These are phyloP conservation scores for Nigrograna mackinnonii DNA, from an alignment of 2,329 filamentous ascomycete species.

Conservation along the genomic window DNA sequence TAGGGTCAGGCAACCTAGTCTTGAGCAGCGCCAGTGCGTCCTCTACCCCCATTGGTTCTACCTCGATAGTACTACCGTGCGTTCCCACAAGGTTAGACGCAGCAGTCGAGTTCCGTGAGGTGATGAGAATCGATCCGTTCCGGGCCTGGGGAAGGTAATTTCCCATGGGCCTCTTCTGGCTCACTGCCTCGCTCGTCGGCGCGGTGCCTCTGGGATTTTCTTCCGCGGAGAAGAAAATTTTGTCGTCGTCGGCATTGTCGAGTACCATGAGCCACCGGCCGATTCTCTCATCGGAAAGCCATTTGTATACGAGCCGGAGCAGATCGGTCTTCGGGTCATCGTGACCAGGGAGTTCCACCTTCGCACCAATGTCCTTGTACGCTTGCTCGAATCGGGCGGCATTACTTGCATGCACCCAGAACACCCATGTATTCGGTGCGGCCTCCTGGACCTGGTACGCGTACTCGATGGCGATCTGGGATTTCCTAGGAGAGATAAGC, in stretches of 20 bases:
- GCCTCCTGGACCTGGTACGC: constrained; percentile 16
- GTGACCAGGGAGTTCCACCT: constrained; percentile 19
- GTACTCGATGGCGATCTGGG: constrained; percentile 25
- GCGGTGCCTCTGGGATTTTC: not conserved
- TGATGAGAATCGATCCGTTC: constrained; percentile 11
- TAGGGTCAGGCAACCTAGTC: not conserved
- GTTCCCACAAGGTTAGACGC: constrained; percentile 12
- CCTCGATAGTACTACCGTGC: constrained; percentile 1
- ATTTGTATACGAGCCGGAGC: constrained; percentile 20
- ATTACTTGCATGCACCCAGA: constrained; percentile 32
- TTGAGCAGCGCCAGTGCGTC: constrained; percentile 9
- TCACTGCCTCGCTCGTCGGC: not conserved
- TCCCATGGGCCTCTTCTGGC: not conserved
- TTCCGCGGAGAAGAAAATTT: constrained; percentile 2
- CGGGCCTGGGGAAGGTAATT: constrained; percentile 4
- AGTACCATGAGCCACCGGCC: constrained; percentile 33
- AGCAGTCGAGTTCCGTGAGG: constrained; percentile 10
- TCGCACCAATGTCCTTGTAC: constrained; percentile 27
- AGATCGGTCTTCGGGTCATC: constrained; percentile 25
- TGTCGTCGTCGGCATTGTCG: constrained; percentile 30
- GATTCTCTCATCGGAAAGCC: constrained; percentile 22
- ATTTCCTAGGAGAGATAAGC: constrained; percentile 9
- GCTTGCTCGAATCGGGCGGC: constrained; percentile 22
- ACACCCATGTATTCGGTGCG: constrained; percentile 22
- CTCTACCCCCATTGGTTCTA: constrained; percentile 11